phyloP scores from a whole-genome alignment of 2,329 filamentous ascomycete genomes.

The Pseudogymnoascus sp. region DNA sequence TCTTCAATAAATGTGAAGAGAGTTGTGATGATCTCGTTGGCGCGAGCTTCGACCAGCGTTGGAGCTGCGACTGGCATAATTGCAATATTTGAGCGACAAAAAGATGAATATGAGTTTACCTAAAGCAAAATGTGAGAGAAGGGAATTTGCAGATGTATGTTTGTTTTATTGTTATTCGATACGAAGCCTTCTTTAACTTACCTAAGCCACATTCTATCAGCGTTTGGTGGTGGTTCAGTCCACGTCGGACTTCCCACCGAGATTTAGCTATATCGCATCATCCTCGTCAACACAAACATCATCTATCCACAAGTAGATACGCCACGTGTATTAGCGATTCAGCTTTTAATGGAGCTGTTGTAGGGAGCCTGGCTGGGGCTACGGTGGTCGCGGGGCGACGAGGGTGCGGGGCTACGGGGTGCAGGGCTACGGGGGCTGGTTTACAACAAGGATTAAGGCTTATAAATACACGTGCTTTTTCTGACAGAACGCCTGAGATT shows the following conservation, averaged over 20 bases:
- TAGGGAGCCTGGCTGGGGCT: background rate
- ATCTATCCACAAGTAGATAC: background rate
- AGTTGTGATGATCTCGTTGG: constrained; percentile 11
- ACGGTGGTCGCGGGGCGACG: background rate
- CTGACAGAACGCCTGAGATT: background rate
- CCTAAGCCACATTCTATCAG: background rate
- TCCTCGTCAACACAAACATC: background rate
- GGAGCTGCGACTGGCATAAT: background rate
- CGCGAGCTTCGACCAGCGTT: background rate
- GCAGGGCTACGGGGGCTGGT: background rate
- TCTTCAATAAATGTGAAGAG: constrained; percentile 12
- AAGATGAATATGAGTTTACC: background rate
- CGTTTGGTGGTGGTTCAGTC: background rate
- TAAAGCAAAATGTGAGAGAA: background rate
- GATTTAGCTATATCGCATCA: background rate
- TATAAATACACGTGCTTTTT: background rate
- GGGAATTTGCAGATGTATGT: background rate
- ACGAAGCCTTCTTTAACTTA: background rate
- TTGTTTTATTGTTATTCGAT: background rate
- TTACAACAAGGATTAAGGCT: background rate
- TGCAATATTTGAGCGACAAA: background rate
- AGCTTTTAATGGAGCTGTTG: background rate
- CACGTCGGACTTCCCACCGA: background rate
- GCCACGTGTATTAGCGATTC: background rate
- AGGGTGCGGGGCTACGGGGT: no score